Conservation (phyloP, 306 rosid genomes). For the Gillenia trifoliata region DNA sequence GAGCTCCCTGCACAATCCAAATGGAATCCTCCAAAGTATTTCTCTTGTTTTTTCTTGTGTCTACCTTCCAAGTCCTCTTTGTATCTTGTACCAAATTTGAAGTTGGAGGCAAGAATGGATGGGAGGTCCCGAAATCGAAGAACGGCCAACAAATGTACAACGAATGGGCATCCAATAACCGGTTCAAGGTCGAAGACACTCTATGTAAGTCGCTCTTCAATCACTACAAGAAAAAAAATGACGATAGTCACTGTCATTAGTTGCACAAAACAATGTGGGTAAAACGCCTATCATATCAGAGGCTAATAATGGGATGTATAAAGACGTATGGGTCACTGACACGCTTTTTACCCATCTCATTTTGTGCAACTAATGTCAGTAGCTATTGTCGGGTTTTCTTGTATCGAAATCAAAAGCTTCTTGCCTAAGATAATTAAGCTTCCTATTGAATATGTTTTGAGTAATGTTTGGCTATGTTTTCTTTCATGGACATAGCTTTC, state of each 20-base stretch:
- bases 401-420: not conserved
- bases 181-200: conserved; percentile 63
- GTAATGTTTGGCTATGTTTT: not conserved
- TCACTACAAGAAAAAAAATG: not conserved
- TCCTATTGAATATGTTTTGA: too few species aligned
- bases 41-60: conserved; percentile 27
- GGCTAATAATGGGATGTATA: too few species aligned
- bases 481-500: conserved; percentile 37
- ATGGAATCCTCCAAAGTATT: conserved; percentile 20
- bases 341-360: too few species aligned
- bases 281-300: too few species aligned
- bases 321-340: too few species aligned
- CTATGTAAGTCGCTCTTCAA: conserved; percentile 45
- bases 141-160: conserved; percentile 35
- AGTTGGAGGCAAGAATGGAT: conserved; percentile 58
- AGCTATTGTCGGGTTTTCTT: not conserved
- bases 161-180: conserved; percentile 68
- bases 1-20: conserved; percentile 40
- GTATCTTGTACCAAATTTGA: conserved; percentile 39
- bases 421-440: not conserved
- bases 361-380: not conserved
- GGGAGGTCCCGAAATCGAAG: conserved; percentile 56
- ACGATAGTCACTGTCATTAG: too few species aligned
- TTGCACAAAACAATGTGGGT: too few species aligned
- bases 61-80: conserved; percentile 11